phyloP scores from a whole-genome alignment of 345 rosid species.

The Isatis tinctoria region DNA sequence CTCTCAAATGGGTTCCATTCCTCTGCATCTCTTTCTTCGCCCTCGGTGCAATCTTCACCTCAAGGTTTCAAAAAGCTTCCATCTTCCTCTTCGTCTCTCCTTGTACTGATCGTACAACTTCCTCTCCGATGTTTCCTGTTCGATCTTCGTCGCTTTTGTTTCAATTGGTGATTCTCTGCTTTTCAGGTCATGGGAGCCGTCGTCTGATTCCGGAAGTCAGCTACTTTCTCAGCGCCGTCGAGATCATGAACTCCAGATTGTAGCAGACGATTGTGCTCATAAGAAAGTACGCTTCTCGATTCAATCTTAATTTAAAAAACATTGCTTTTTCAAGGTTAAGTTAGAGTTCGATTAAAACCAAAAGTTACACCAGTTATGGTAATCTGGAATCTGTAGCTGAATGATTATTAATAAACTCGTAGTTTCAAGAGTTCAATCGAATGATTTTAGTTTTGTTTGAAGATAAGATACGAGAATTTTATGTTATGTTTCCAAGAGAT shows the following conservation, averaged over 20 bases:
- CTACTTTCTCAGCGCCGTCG: constrained; percentile 45
- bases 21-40: constrained; percentile 66
- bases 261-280: constrained; percentile 48
- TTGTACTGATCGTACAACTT: neutral
- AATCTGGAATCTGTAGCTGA: neutral
- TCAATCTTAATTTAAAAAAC: neutral
- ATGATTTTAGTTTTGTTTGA: neutral
- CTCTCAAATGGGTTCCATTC: constrained; percentile 72
- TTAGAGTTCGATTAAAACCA: neutral
- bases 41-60: constrained; percentile 70
- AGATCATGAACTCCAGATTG: constrained; percentile 61
- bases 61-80: constrained; percentile 40
- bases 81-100: neutral
- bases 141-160: neutral
- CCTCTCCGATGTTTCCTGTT: neutral
- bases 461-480: neutral
- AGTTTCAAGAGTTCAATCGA: neutral
- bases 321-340: neutral
- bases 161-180: neutral
- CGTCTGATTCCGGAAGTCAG: constrained; percentile 46
- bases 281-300: constrained; percentile 45
- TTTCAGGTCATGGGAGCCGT: constrained; percentile 55
- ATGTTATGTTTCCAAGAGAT: neutral
- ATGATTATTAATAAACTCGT: neutral
- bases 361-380: neutral